Evolutionary conservation across 2,329 filamentous ascomycete genomes (phyloP).

Genomic region (Phialocephala subalpina): DNA sequence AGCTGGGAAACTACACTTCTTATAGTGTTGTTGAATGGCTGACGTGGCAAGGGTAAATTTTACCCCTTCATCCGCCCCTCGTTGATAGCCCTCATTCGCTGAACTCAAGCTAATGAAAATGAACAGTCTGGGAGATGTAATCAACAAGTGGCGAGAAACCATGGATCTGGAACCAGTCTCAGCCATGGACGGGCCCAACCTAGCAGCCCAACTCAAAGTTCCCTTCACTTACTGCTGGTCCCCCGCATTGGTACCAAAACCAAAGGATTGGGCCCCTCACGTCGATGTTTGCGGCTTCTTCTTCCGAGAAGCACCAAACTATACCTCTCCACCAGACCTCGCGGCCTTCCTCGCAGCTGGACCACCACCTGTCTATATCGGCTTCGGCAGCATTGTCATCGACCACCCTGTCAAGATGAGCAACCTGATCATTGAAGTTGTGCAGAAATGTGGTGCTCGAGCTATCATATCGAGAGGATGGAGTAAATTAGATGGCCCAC

Average conservation of each 20-base stretch:
- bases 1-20: slow-evolving; percentile 51
- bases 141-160: slow-evolving; percentile 50
- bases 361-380: slow-evolving; percentile 60
- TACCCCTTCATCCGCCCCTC: no score
- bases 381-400: slow-evolving; percentile 64
- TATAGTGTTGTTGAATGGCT: slow-evolving; percentile 58
- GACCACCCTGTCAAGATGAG: slow-evolving; percentile 56
- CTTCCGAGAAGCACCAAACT: slow-evolving; percentile 48
- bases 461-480: slow-evolving; percentile 62
- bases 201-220: slow-evolving; percentile 43
- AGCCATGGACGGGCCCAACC: slow-evolving; percentile 46
- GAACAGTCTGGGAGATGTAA: slow-evolving; percentile 51
- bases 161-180: slow-evolving; percentile 51
- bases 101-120: neutral
- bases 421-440: slow-evolving; percentile 55
- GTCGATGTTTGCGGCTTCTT: slow-evolving; percentile 55
- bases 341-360: slow-evolving; percentile 54
- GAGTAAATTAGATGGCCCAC: neutral
- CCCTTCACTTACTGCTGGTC: slow-evolving; percentile 45
- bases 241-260: slow-evolving; percentile 49
- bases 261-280: slow-evolving; percentile 49
- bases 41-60: slow-evolving; percentile 55
- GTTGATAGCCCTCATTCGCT: no score
- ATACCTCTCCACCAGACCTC: slow-evolving; percentile 50
- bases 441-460: slow-evolving; percentile 54